These are phyloP conservation scores for Moringa oleifera DNA, from an alignment of 345 rosid genomes.

Conservation along the genomic window DNA sequence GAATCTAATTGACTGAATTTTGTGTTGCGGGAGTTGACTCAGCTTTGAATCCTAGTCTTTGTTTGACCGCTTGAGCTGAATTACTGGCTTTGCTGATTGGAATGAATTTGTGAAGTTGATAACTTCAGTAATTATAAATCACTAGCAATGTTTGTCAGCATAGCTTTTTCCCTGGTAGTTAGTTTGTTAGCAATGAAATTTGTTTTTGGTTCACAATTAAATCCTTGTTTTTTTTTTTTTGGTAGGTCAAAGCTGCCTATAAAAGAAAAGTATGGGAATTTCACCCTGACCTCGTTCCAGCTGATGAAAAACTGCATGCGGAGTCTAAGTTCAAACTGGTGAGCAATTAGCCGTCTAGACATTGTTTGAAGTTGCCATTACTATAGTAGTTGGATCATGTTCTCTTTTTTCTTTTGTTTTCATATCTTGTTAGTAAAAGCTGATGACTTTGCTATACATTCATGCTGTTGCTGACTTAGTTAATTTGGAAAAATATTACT, in stretches of 20 bases:
- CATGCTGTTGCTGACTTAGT: no score
- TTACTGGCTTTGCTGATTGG: background rate
- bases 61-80: background rate
- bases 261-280: conserved; percentile 81
- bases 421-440: background rate
- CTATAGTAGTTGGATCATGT: no score
- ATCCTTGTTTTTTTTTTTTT: no score
- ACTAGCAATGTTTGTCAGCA: background rate
- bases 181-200: background rate
- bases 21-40: background rate
- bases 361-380: no score
- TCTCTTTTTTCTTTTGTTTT: background rate
- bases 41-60: no score
- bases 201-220: background rate
- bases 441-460: background rate
- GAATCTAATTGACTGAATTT: conserved; percentile 7
- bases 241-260: conserved; percentile 79
- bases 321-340: conserved; percentile 83
- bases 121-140: background rate
- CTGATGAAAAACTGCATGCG: conserved; percentile 51
- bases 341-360: background rate
- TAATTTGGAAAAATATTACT: no score
- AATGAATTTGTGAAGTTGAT: background rate
- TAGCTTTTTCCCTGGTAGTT: conserved; percentile 5
- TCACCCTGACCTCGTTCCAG: conserved; percentile 84